Evolutionary conservation across 176 grass and related monocot species (phyloP), one percentile per base, ranked within the genome.

Genomic region (Poa annua): DNA sequence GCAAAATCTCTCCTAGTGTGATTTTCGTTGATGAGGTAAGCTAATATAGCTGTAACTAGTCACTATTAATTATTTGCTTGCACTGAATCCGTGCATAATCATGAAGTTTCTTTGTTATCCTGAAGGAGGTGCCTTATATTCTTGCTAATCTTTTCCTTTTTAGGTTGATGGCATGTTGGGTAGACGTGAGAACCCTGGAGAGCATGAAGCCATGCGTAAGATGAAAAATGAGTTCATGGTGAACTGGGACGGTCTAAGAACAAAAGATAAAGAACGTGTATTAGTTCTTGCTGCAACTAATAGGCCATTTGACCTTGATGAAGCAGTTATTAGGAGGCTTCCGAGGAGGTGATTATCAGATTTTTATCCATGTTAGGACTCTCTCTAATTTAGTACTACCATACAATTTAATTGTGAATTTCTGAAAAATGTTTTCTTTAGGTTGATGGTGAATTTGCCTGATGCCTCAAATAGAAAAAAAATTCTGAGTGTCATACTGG

Each of bases 181-280:
- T 57, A 95, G 96, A 83, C 90, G 96, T 52, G 96, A 98, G 86
- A 98, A 98, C 88, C 93, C 96, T 75, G 91, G 96, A 47, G 96
- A 98, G 81, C 96, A 98, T 90, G 96, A 98, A 88, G 96, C 96
- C 49, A 98, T 95, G 96, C 91, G 96, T 11, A 98, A 98, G 77
- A 98, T 98, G 96, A 98, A 98, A 86, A 98, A 98, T 88, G 96
- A 98, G 75, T 98, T 98, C 86, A 98, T 98, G 96, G 96, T 98
- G 75, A 98, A 98, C 70, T 98, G 96, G 96, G 96, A 98, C 54
- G 96, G 96, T 73, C 70, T 98, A 52, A 88, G 93, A 80, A 98
- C 96, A 47, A 98, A 93, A 84, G 93, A 98, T 81, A 93, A 91
- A 90, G 96, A 95, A 73, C 87, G 96, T 33, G 91, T 98, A 24